Evolutionary conservation across 345 rosid genomes (phyloP), one percentile per base, ranked within the genome.

Genomic region (Angophora floribunda): DNA sequence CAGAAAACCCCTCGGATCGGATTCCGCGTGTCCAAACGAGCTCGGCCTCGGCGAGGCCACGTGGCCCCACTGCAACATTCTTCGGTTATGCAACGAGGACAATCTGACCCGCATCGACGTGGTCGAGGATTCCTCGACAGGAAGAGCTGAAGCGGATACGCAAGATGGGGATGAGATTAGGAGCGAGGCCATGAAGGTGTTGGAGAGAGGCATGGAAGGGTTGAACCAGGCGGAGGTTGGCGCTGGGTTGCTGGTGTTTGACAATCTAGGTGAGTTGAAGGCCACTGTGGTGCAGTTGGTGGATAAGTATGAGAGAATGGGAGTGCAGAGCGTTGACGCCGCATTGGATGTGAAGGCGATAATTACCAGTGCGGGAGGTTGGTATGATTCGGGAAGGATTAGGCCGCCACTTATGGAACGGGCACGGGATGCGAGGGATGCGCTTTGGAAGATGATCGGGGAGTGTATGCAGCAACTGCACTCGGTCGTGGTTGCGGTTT

Each of bases 221-320:
- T 41, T 98, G 91, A 97, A 98, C 90, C 99, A 98, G 91, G 98
- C 99, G 5, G 99, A 98, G 78, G 99, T 97, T 2, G 99, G 99
- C 3, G 95, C 99, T 88, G 99, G 99, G 4, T 89, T 98, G 91
- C 99, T 97, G 90, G 99, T 98, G 86, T 97, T 98, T 89, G 96
- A 97, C 91, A 98, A 98, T 92, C 92, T 98, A 70, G 99, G 99
- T 19, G 99, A 98, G 92, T 88, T 98, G 87, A 94, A 91, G 86
- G 86, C 67, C 45, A 96, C 96, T 67, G 99, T 98, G 87, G 99
- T 95, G 89, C 98, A 94, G 16, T 80, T 97, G 89, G 96, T 96
- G 87, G 94, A 91, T 22, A 98, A 94, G 95, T 97, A 97, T 59
- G 97, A 92, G 91, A 94, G 90, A 32, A 92, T 96, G 90, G 98